Base-by-base conservation (phyloP, 2,329 filamentous ascomycete genomes). In the Trichophyton schoenleinii region DNA sequence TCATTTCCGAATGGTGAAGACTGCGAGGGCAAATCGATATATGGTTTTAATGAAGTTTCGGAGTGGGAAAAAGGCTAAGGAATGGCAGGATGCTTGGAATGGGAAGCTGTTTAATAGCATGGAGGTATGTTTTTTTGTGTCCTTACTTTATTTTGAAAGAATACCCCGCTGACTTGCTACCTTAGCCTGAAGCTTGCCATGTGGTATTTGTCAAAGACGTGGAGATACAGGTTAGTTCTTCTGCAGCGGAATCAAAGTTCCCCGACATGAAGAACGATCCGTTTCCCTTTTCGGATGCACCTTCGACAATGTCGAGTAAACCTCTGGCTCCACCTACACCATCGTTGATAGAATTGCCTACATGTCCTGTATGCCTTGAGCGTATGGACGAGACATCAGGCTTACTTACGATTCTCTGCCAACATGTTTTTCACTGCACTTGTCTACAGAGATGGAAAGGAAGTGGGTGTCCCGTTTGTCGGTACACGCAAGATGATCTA, bases 341-440 rank as follows among this genome's bases (percentile, higher is more conserved):
- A 0, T 87, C 89, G 58, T 80, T 97, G 1, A 82, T 96, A 60
- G 94, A 99, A 75, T 78, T 99, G 11, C 94, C 94, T 1, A 97
- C 94, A 1, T 99, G 94, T 66, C 91, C 94, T 0, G 94, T 99
- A 8, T 99, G 94, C 67, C 81, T 99, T 3, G 94, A 99, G 73
- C 87, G 92, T 57, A 99, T 99, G 94, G 94, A 99, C 69, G 92
- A 97, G 72, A 96, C 91, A 0, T 95, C 91, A 0, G 94, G 94
- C 0, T 79, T 99, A 1, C 83, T 99, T 70, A 99, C 94, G 0
- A 97, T 97, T 46, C 86, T 95, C 34, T 99, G 94, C 71, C 92
- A 97, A 69, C 94, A 99, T 69, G 90, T 97, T 59, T 99, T 99
- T 71, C 94, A 99, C 72, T 97, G 94, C 71, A 91, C 87, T 1